Conservation (phyloP, 441 rosid genomes). For the Gossypium schwendimanii region DNA sequence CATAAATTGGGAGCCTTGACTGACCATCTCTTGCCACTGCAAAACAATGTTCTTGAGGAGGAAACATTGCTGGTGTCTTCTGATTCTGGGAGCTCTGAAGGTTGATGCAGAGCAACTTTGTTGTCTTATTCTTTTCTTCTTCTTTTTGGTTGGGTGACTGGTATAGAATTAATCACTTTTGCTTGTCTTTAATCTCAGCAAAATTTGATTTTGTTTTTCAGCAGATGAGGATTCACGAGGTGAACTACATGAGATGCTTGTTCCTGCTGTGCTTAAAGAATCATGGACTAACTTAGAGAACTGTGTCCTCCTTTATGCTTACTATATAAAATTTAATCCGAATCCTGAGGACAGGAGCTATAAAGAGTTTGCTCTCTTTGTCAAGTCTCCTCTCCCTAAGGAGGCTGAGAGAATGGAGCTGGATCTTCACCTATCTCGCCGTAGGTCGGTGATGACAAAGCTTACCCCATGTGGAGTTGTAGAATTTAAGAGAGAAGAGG, state of each 20-base stretch:
- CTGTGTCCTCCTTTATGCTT: conserved; percentile 42
- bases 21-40: conserved; percentile 57
- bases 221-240: conserved; percentile 53
- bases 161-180: neutral
- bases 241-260: conserved; percentile 74
- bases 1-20: conserved; percentile 75
- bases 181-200: neutral
- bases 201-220: conserved; percentile 21
- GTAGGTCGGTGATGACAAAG: conserved; percentile 65
- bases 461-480: conserved; percentile 45
- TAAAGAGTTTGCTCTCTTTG: conserved; percentile 72
- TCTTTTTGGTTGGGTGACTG: neutral
- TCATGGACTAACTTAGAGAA: conserved; percentile 42
- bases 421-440: conserved; percentile 84
- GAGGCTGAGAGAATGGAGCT: conserved; percentile 75
- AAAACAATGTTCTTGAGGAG: conserved; percentile 37
- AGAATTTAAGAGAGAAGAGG: conserved; percentile 57
- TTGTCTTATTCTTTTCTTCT: conserved; percentile 10
- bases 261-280: conserved; percentile 57
- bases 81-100: conserved; percentile 43
- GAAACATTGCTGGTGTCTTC: conserved; percentile 25
- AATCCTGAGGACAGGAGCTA: conserved; percentile 76
- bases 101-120: conserved; percentile 29
- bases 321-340: conserved; percentile 61
- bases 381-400: conserved; percentile 64